These are phyloP conservation scores for Wickerhamomyces xylosicus DNA, from an alignment of 805 yeast genomes.

Conservation along the genomic window DNA sequence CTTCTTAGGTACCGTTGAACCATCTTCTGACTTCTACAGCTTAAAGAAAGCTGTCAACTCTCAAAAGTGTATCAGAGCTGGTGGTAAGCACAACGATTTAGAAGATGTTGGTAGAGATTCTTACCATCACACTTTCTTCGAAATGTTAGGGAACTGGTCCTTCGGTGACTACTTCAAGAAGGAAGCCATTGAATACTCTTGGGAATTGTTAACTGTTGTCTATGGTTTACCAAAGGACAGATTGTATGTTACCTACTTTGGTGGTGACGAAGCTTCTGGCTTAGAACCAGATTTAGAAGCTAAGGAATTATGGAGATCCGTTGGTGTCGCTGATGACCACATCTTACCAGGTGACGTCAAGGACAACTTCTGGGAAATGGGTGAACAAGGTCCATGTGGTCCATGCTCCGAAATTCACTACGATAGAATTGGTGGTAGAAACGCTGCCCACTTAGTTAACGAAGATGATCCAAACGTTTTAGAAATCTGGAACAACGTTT, in stretches of 20 bases:
- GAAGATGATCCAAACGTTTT: slow-evolving; percentile 96
- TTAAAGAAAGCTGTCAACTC: slow-evolving; percentile 90
- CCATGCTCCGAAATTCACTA: slow-evolving; percentile 98
- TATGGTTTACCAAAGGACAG: slow-evolving; percentile 74
- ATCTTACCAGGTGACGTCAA: slow-evolving; percentile 83
- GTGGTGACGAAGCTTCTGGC: slow-evolving; percentile 78
- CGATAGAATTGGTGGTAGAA: slow-evolving; percentile 97
- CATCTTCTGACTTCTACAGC: slow-evolving; percentile 74
- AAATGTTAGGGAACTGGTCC: slow-evolving; percentile 99
- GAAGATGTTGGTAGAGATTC: slow-evolving; percentile 98
- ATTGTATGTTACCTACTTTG: slow-evolving; percentile 92
- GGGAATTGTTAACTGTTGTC: slow-evolving; percentile 84
- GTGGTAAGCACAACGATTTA: slow-evolving; percentile 96
- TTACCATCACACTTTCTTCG: slow-evolving; percentile 97
- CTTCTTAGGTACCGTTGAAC: slow-evolving; percentile 95
- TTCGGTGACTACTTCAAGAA: slow-evolving; percentile 97
- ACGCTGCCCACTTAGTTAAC: slow-evolving; percentile 84
- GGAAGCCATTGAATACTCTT: slow-evolving; percentile 81
- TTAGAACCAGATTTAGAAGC: slow-evolving; percentile 93
- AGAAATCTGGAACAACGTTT: slow-evolving; percentile 97
- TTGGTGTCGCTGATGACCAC: slow-evolving; percentile 87
- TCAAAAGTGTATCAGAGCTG: slow-evolving; percentile 98
- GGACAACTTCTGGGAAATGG: slow-evolving; percentile 99
- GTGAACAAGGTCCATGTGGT: slow-evolving; percentile 99
- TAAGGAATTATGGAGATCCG: slow-evolving; percentile 70